Conservation (phyloP, 2,329 filamentous ascomycete genomes). For the Calcarisporium arbuscula region DNA sequence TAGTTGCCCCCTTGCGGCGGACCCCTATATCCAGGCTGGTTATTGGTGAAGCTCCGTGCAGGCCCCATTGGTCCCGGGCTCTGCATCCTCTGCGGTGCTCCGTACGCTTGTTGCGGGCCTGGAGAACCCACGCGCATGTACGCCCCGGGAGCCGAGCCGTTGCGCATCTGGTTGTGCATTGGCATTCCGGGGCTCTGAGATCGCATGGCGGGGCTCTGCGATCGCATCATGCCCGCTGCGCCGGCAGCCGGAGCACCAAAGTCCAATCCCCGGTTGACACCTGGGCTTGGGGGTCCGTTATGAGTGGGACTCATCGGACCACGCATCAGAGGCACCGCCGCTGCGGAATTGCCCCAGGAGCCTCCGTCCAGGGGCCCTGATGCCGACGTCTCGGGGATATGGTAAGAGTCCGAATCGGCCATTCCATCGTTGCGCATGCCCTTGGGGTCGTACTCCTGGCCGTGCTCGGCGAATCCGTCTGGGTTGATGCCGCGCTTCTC, state of each 20-base stretch:
- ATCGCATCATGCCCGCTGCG: constrained; percentile 1
- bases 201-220: constrained; percentile 5
- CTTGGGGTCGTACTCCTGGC: constrained; percentile 14
- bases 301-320: neutral
- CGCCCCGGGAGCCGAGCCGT: constrained; percentile 6
- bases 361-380: constrained; percentile 10
- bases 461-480: constrained; percentile 32
- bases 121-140: constrained; percentile 11
- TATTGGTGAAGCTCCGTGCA: constrained; percentile 11
- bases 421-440: constrained; percentile 9
- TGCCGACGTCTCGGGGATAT: constrained; percentile 10
- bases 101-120: constrained; percentile 7
- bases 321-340: constrained; percentile 6
- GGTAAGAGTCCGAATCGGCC: constrained; percentile 11
- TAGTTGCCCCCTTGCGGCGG: constrained; percentile 2
- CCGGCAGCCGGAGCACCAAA: constrained; percentile 10
- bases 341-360: constrained; percentile 9
- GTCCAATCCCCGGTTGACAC: constrained; percentile 10
- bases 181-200: constrained; percentile 1
- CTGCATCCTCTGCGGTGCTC: constrained; percentile 8
- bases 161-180: constrained; percentile 1
- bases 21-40: constrained; percentile 7
- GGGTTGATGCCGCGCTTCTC: constrained; percentile 41
- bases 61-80: constrained; percentile 7
- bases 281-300: neutral